Conservation (phyloP, 352 stramenopile genomes). For the Phytophthora meadii region DNA sequence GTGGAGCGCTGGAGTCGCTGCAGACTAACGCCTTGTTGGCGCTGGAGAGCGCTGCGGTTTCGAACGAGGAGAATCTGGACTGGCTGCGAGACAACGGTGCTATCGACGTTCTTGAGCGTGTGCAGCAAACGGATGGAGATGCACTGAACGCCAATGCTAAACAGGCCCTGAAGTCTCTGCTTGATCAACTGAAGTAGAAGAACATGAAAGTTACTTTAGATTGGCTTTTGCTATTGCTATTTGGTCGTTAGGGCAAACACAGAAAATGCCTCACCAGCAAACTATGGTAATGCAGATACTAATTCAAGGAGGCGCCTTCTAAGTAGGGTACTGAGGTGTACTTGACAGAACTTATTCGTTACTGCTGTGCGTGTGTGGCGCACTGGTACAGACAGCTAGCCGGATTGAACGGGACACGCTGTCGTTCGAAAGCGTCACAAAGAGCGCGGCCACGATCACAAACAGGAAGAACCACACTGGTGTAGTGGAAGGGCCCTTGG, state of each 20-base stretch:
- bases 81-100: slow-evolving; percentile 56
- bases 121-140: slow-evolving; percentile 58
- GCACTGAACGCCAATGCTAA: slow-evolving; percentile 62
- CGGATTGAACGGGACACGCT: slow-evolving; percentile 61
- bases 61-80: slow-evolving; percentile 55
- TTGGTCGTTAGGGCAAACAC: slow-evolving; percentile 1
- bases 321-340: slow-evolving; percentile 1
- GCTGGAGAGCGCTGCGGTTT: slow-evolving; percentile 61
- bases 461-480: slow-evolving; percentile 65
- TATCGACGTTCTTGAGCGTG: slow-evolving; percentile 41
- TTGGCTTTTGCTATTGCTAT: background rate
- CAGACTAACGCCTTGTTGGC: slow-evolving; percentile 78
- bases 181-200: slow-evolving; percentile 50
- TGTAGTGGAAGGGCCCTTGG: slow-evolving; percentile 37
- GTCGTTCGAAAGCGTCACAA: slow-evolving; percentile 79
- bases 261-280: background rate
- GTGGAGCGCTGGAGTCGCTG: slow-evolving; percentile 48
- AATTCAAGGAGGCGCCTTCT: slow-evolving; percentile 12
- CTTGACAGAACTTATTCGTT: slow-evolving; percentile 28
- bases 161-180: slow-evolving; percentile 51
- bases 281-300: slow-evolving; percentile 5
- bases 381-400: slow-evolving; percentile 22
- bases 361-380: slow-evolving; percentile 31
- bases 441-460: slow-evolving; percentile 52
- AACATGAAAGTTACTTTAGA: slow-evolving; percentile 10